Evolutionary conservation across 495 filamentous ascomycete species (phyloP).

Genomic region (Aspergillus panamensis): DNA sequence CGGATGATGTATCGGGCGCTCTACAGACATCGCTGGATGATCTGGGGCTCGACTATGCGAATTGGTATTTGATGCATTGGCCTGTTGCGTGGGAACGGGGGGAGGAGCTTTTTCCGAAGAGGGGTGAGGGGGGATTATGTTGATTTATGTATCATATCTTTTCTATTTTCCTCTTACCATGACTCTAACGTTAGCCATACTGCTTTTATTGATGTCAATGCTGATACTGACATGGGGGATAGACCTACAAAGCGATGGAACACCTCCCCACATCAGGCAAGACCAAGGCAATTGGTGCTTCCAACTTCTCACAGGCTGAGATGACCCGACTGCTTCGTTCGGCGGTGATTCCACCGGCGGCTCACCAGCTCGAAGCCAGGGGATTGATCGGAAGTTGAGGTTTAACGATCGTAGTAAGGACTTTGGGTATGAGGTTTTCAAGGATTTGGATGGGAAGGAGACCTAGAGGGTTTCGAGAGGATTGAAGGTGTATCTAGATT

Average conservation of each 20-base stretch:
- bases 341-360: slow-evolving; percentile 56
- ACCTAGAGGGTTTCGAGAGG: neutral
- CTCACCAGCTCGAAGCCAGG: slow-evolving; percentile 59
- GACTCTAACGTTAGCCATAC: too few relatives aligned
- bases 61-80: slow-evolving; percentile 71
- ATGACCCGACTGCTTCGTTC: slow-evolving; percentile 64
- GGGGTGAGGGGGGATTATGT: slow-evolving; percentile 45
- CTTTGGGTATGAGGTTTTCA: slow-evolving; percentile 59
- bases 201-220: neutral
- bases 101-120: slow-evolving; percentile 39
- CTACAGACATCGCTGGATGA: slow-evolving; percentile 58
- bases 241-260: slow-evolving; percentile 67
- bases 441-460: slow-evolving; percentile 58
- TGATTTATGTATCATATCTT: slow-evolving; percentile 48
- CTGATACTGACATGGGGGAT: neutral
- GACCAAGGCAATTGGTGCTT: slow-evolving; percentile 66
- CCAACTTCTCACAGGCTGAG: slow-evolving; percentile 69
- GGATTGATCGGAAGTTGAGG: slow-evolving; percentile 53
- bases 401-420: slow-evolving; percentile 56
- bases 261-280: slow-evolving; percentile 53
- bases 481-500: too few relatives aligned
- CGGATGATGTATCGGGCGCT: slow-evolving; percentile 57
- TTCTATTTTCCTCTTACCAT: neutral
- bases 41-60: slow-evolving; percentile 62
- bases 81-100: slow-evolving; percentile 51